Evolutionary conservation across 352 stramenopile genomes (phyloP).

Genomic region (Pythium angustatum): DNA sequence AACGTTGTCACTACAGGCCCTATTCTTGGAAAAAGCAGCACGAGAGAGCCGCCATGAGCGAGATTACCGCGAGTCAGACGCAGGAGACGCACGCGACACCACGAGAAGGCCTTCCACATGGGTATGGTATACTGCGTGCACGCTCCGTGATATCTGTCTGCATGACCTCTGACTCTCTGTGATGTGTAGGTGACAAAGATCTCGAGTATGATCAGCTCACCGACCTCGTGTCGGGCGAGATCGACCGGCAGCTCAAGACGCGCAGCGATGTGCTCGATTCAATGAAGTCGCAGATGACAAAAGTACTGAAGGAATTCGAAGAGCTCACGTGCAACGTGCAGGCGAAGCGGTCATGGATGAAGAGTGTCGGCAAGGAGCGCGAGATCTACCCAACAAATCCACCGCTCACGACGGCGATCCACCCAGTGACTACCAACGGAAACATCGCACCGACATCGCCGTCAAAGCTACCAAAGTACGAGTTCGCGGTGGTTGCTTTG

Average conservation of each 20-base stretch:
- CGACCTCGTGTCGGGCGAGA: slow-evolving; percentile 58
- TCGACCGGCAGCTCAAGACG: slow-evolving; percentile 57
- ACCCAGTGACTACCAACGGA: slow-evolving; percentile 36
- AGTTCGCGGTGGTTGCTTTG: neutral
- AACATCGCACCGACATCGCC: slow-evolving; percentile 33
- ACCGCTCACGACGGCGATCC: slow-evolving; percentile 18
- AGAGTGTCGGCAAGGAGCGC: slow-evolving; percentile 48
- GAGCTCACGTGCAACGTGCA: slow-evolving; percentile 53
- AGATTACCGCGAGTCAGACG: neutral
- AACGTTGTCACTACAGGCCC: slow-evolving; percentile 24
- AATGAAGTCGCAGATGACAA: slow-evolving; percentile 72
- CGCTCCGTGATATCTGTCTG: neutral
- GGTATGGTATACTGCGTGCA: neutral
- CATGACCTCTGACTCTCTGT: neutral
- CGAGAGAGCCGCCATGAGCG: neutral
- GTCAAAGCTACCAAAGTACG: slow-evolving; percentile 51
- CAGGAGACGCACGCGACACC: neutral
- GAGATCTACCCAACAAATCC: slow-evolving; percentile 34
- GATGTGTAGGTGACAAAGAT: slow-evolving; percentile 27
- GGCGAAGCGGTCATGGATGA: slow-evolving; percentile 72
- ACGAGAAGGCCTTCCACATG: neutral
- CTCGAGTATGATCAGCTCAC: slow-evolving; percentile 56
- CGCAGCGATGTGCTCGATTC: slow-evolving; percentile 51
- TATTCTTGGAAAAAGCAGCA: slow-evolving; percentile 20
- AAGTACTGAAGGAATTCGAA: slow-evolving; percentile 70